Conservation (phyloP, 805 yeast species). For the Ogataea neopini region DNA sequence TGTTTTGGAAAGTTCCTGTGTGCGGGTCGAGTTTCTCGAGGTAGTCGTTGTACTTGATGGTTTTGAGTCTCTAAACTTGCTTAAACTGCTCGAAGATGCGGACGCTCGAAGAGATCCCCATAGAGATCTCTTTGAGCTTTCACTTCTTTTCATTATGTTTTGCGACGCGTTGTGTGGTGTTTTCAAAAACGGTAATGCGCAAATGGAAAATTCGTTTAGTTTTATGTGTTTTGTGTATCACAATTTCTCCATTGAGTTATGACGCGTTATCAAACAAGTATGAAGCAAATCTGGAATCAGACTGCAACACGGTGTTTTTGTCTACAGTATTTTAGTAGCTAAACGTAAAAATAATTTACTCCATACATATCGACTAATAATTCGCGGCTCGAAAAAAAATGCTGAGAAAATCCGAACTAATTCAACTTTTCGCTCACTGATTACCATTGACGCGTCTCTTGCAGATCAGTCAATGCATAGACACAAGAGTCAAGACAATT, state of each 20-base stretch:
- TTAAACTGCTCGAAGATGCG: conserved; percentile 13
- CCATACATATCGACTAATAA: not conserved
- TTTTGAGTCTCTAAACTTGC: conserved; percentile 5
- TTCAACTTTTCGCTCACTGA: not conserved
- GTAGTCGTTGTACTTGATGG: not conserved
- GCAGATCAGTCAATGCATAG: not conserved
- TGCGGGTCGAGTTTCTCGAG: not conserved
- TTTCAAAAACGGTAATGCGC: not conserved
- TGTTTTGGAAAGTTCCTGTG: not conserved
- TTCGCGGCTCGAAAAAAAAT: conserved; percentile 1
- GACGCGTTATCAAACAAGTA: conserved; percentile 1
- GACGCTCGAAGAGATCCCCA: conserved; percentile 25
- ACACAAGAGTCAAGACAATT: not conserved
- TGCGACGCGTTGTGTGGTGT: not conserved
- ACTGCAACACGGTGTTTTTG: not conserved
- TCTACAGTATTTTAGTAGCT: not conserved
- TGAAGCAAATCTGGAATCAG: conserved; percentile 1
- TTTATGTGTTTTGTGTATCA: not conserved
- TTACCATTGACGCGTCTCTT: conserved; percentile 5
- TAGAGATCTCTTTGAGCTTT: conserved; percentile 21
- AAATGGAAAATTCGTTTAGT: not conserved
- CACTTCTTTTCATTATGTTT: conserved; percentile 17
- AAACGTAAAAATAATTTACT: not conserved
- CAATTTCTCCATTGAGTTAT: conserved; percentile 1
- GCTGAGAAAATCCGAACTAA: not conserved